Base-by-base conservation (phyloP, 2,329 filamentous ascomycete genomes). In the Penicillium sp. region DNA sequence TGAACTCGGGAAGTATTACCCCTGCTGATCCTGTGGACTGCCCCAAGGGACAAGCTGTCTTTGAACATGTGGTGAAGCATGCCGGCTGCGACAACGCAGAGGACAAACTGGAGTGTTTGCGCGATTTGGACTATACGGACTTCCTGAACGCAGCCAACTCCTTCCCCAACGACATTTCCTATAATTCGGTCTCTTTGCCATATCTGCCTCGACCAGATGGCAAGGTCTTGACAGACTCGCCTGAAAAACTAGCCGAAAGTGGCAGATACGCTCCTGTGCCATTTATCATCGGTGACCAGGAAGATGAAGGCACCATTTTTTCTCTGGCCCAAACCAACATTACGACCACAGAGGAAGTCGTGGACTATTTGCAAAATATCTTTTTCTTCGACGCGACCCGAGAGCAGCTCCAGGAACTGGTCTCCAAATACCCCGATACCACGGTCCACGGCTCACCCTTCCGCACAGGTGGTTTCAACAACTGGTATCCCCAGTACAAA, bases 271-370 rank as follows among this genome's bases (percentile, higher is more conserved):
- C 83, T 7, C 76, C 77, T 11, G 79, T 86, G 0, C 84, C 84
- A 2, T 79, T 86, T 64, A 86, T 87, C 50, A 80, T 88, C 35
- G 88, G 89, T 38, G 81, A 90, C 64, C 87, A 90, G 69, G 88
- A 92, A 74, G 89, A 92, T 64, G 88, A 92, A 69, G 88, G 88
- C 16, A 90, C 88, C 0, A 69, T 92, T 2, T 90, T 92, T 65
- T 77, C 84, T 5, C 75, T 92, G 30, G 85, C 86, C 67, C 86
- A 89, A 57, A 65, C 70, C 28, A 89, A 91, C 66, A 73, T 92
- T 45, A 88, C 82, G 9, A 86, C 79, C 1, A 82, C 78, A 0
- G 71, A 72, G 1, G 70, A 83, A 5, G 60, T 92, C 0, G 77
- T 83, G 30, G 72, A 79, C 16, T 92, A 92, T 63, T 70, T 94